phyloP scores from a whole-genome alignment of 805 yeast species.

The Starmera quercuum region DNA sequence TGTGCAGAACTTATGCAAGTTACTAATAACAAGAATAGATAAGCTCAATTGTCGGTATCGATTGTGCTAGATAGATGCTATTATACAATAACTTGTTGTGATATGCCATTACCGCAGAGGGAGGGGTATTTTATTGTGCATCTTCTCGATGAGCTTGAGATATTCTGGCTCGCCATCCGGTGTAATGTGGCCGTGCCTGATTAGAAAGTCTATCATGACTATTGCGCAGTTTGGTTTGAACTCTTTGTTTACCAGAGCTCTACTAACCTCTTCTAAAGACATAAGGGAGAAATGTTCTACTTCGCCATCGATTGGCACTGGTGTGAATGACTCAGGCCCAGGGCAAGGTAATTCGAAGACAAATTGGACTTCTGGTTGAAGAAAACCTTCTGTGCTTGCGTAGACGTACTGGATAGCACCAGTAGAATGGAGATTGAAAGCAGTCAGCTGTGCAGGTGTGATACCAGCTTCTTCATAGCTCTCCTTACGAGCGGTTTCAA shows the following conservation, averaged over 20 bases:
- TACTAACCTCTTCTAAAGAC: slow-evolving; percentile 48
- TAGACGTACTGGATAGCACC: slow-evolving; percentile 70
- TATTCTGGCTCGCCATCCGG: slow-evolving; percentile 62
- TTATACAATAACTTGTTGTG: no score
- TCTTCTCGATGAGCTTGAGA: slow-evolving; percentile 45
- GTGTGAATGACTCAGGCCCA: slow-evolving; percentile 33
- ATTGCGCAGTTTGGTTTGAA: slow-evolving; percentile 89
- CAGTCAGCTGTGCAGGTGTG: slow-evolving; percentile 38
- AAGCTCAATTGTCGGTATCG: no score
- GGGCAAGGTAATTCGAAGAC: slow-evolving; percentile 64
- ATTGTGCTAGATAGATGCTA: no score
- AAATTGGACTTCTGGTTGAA: slow-evolving; percentile 87
- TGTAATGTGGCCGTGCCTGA: slow-evolving; percentile 74
- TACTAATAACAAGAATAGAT: no score
- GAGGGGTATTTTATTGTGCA: slow-evolving; percentile 68
- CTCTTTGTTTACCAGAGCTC: slow-evolving; percentile 42
- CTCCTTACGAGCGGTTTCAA: slow-evolving; percentile 80
- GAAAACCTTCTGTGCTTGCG: slow-evolving; percentile 38
- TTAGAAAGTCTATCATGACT: slow-evolving; percentile 73
- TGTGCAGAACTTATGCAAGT: no score
- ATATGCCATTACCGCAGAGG: no score
- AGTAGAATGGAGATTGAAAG: slow-evolving; percentile 34
- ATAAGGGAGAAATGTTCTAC: slow-evolving; percentile 64
- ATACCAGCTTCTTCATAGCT: slow-evolving; percentile 89
- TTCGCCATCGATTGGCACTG: slow-evolving; percentile 68